Evolutionary conservation across 192 early-diverging fungal genomes (phyloP), one percentile per base, ranked within the genome.

Genomic region (Phycomyces blakesleeanus): DNA sequence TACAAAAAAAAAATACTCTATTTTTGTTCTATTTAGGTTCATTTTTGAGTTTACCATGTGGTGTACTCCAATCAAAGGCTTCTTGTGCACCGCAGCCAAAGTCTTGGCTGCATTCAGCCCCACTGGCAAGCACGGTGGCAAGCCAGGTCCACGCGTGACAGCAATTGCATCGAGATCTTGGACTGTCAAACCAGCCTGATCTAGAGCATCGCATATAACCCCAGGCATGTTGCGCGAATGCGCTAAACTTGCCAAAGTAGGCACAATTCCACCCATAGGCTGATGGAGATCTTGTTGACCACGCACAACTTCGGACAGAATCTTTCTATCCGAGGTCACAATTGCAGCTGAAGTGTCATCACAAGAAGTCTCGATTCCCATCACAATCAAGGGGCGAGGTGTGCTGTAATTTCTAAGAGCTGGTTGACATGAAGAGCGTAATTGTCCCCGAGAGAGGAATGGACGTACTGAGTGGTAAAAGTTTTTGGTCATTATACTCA

Each of bases 341-440:
- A 92, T 68, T 1, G 87, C 89, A 24, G 86, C 87, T 11, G 85
- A 85, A 10, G 90, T 92, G 64, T 92, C 90, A 62, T 92, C 90
- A 69, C 88, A 92, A 18, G 90, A 92, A 27, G 88, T 83, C 54
- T 92, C 89, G 27, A 91, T 81, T 5, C 89, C 89, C 11, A 91
- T 77, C 15, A 80, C 79, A 20, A 64, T 80, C 11, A 84, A 41
- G 14, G 72, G 71, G 34, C 73, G 69, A 26, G 7, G 3, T 7
- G 56, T 63, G 16, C 44, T 63, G 6, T 40, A 59, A 10, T 53
- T 49, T 18, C 21, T 27, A 8, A 27, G 16, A n/a, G n/a, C n/a
- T n/a, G n/a, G n/a, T n/a, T n/a, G 52, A 5, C 26, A 12, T 54
- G 7, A 34, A 5, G 7, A 5, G 2, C 29, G 2, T 34, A 7